phyloP scores from a whole-genome alignment of 192 early-diverging fungal genomes.

The Podila minutissima region DNA sequence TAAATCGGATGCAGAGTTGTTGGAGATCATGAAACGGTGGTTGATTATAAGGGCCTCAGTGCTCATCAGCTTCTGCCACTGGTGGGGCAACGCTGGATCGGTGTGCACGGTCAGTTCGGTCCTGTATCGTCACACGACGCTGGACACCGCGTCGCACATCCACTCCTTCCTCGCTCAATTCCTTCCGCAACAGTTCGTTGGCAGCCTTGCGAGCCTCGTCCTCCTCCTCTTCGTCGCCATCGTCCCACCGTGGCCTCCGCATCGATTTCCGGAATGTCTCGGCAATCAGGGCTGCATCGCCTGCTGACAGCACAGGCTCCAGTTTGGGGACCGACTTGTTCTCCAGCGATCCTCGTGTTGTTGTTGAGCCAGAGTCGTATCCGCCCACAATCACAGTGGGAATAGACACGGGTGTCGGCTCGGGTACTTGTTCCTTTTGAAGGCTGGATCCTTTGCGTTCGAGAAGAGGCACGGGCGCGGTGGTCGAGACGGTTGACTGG shows the following conservation, averaged over 20 bases:
- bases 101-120: neutral
- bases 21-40: too few relatives aligned
- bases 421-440: neutral
- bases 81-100: slow-evolving; percentile 9
- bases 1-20: too few relatives aligned
- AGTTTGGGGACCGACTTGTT: neutral
- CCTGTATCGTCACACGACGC: slow-evolving; percentile 40
- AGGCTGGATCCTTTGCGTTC: slow-evolving; percentile 20
- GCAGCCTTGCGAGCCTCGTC: slow-evolving; percentile 25
- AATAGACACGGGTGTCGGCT: neutral
- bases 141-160: slow-evolving; percentile 44
- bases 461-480: slow-evolving; percentile 14
- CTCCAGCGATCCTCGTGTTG: neutral
- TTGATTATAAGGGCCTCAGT: neutral
- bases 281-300: slow-evolving; percentile 40
- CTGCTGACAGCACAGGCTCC: slow-evolving; percentile 16
- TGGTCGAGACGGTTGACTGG: neutral
- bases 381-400: neutral
- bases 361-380: neutral
- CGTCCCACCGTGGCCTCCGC: slow-evolving; percentile 42
- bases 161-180: slow-evolving; percentile 41
- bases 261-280: slow-evolving; percentile 50
- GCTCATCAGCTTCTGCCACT: neutral
- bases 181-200: slow-evolving; percentile 27
- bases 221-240: slow-evolving; percentile 23